These are phyloP conservation scores for Backusella luteola DNA, from an alignment of 192 early-diverging fungal genomes.

Conservation along the genomic window DNA sequence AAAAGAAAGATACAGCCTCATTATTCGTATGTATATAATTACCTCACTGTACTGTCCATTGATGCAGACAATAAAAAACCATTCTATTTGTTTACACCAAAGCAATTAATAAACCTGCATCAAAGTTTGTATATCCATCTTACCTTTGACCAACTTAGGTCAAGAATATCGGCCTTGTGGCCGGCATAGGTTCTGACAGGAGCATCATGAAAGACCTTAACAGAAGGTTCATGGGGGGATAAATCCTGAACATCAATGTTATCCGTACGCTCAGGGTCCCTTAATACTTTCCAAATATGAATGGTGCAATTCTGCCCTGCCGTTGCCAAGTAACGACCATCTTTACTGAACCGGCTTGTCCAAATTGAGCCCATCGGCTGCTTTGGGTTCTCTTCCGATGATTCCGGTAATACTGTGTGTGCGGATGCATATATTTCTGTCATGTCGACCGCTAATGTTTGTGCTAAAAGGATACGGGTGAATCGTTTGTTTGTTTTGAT, in stretches of 20 bases:
- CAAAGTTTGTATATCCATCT: neutral
- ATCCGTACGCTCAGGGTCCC: constrained; percentile 13
- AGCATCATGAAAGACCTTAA: constrained; percentile 56
- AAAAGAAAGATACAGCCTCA: neutral
- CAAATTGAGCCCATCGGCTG: constrained; percentile 52
- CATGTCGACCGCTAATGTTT: constrained; percentile 13
- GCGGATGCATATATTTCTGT: neutral
- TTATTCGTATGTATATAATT: neutral
- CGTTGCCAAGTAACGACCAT: constrained; percentile 75
- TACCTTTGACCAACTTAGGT: constrained; percentile 70
- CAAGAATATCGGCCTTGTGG: constrained; percentile 71
- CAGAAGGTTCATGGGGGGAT: constrained; percentile 5
- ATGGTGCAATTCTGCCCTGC: constrained; percentile 77
- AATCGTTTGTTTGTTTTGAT: constrained; percentile 19
- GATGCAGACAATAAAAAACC: constrained; percentile 80
- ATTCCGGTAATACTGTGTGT: neutral
- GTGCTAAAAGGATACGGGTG: constrained; percentile 23
- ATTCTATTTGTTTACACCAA: constrained; percentile 35
- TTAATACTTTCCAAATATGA: constrained; percentile 58
- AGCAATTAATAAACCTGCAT: neutral
- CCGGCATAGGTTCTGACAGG: constrained; percentile 75
- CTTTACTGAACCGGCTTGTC: constrained; percentile 75
- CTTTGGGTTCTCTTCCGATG: neutral
- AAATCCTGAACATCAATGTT: neutral
- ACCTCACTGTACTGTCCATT: constrained; percentile 78